Base-by-base conservation (phyloP, 768 basidiomycete genomes). In the Russula vinacea region DNA sequence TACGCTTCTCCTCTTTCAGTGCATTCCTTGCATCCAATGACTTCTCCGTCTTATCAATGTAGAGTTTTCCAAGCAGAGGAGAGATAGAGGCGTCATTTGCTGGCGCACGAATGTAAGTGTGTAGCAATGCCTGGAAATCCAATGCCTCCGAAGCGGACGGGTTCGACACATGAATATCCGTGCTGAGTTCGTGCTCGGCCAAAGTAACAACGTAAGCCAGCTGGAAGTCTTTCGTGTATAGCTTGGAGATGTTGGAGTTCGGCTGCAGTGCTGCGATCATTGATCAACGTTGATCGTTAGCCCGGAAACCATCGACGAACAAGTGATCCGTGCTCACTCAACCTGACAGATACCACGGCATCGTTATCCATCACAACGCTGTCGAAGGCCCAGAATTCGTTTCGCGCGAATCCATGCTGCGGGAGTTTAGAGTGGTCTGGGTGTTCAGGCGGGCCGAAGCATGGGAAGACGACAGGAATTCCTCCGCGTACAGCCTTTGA, bases 341-440 rank as follows among this genome's bases (percentile, higher is more conserved):
- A 77, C 67, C 84, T 81, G 50, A 92, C 82, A n/a, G 88, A 88
- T 1, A 94, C 89, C 13, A 83, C 83, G 39, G 82, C 80, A 2
- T 82, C 83, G 58, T 87, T 84, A 69, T 93, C 89, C 79, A 81
- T 79, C 26, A 90, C 78, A 14, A 83, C 76, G 50, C 78, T 74
- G 65, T 85, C 83, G 71, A 86, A 87, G 16, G 76, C 75, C 97
- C 97, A 98, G 35, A 71, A 73, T 42, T 84, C 81, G 66, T 79
- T 92, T 47, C 97, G 79, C 6, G 92, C 96, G 72, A 96, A 98
- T 0, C 97, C 97, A 74, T 98, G 97, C 74, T 97, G 94, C 6
- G 79, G 61, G 6, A 99, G 78, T 52, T 82, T 83, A 24, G 73
- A 68, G 73, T 94, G 91, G 55, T 87, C 90, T 32, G 80, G 82